Conservation (phyloP, 2,329 filamentous ascomycete species). For the Lasiodiplodia gonubiensis region DNA sequence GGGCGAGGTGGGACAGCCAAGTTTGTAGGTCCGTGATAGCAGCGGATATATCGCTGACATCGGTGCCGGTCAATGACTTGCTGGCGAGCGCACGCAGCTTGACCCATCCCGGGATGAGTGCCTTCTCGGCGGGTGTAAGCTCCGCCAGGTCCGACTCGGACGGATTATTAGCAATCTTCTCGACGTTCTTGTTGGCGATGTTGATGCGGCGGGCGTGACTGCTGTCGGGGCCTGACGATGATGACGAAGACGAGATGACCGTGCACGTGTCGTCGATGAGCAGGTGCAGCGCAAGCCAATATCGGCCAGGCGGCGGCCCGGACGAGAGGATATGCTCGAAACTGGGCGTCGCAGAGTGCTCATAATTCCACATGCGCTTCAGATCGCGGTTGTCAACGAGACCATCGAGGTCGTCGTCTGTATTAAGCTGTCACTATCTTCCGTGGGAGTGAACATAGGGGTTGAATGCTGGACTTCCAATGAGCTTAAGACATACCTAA, state of each 20-base stretch:
- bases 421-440: background rate
- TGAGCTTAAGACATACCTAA: conserved; percentile 7
- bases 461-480: background rate
- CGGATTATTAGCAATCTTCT: conserved; percentile 17
- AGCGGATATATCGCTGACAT: background rate
- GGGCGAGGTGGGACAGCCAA: conserved; percentile 11
- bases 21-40: conserved; percentile 5
- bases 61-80: conserved; percentile 15
- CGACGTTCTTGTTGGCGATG: background rate
- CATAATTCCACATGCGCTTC: conserved; percentile 25
- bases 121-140: conserved; percentile 18
- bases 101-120: conserved; percentile 25
- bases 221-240: conserved; percentile 4
- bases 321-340: conserved; percentile 14
- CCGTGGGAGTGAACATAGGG: background rate
- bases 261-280: conserved; percentile 26
- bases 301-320: conserved; percentile 11
- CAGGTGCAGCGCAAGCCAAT: conserved; percentile 22
- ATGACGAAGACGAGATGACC: conserved; percentile 11
- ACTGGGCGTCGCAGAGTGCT: conserved; percentile 10
- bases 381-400: conserved; percentile 25
- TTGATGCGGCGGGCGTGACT: background rate
- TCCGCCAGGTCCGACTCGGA: conserved; percentile 16
- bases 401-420: conserved; percentile 22
- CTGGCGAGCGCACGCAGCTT: conserved; percentile 23